These are phyloP conservation scores for Cicer cuneatum DNA, from an alignment of 306 rosid genomes.

Conservation along the genomic window DNA sequence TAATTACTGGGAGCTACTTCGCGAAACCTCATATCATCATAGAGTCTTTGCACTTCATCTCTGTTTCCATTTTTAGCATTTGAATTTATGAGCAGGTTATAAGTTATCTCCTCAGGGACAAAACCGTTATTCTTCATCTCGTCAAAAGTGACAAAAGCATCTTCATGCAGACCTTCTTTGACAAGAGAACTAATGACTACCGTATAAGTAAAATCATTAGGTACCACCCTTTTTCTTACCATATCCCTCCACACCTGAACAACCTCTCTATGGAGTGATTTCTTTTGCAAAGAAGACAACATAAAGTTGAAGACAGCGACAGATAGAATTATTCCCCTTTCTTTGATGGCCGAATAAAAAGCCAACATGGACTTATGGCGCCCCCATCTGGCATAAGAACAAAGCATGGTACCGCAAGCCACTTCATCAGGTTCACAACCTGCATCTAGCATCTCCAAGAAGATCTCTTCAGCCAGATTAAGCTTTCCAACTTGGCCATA, in stretches of 20 bases:
- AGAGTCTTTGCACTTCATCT: slow-evolving; percentile 63
- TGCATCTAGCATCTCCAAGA: slow-evolving; percentile 95
- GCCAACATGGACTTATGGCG: slow-evolving; percentile 86
- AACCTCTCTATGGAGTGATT: slow-evolving; percentile 73
- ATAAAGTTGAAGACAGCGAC: slow-evolving; percentile 87
- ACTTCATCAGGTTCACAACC: slow-evolving; percentile 93
- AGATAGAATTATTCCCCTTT: slow-evolving; percentile 65
- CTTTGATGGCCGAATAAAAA: slow-evolving; percentile 80
- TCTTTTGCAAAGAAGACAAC: slow-evolving; percentile 96
- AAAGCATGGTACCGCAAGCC: slow-evolving; percentile 95
- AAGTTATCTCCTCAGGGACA: slow-evolving; percentile 85
- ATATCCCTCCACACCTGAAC: slow-evolving; percentile 76
- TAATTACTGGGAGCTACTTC: slow-evolving; percentile 78
- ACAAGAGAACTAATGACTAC: slow-evolving; percentile 74
- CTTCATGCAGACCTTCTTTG: slow-evolving; percentile 64
- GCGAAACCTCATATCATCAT: slow-evolving; percentile 72
- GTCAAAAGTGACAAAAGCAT: slow-evolving; percentile 66
- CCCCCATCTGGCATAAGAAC: slow-evolving; percentile 98
- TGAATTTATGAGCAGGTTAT: slow-evolving; percentile 70
- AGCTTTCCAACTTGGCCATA: slow-evolving; percentile 95
- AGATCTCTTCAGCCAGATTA: slow-evolving; percentile 79
- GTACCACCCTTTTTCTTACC: slow-evolving; percentile 59
- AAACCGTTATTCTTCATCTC: slow-evolving; percentile 66
- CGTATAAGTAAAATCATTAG: slow-evolving; percentile 71
- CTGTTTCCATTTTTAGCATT: slow-evolving; percentile 66